Conservation (phyloP, 1,284 basidiomycete genomes). For the Phellopilus nigrolimitatus region DNA sequence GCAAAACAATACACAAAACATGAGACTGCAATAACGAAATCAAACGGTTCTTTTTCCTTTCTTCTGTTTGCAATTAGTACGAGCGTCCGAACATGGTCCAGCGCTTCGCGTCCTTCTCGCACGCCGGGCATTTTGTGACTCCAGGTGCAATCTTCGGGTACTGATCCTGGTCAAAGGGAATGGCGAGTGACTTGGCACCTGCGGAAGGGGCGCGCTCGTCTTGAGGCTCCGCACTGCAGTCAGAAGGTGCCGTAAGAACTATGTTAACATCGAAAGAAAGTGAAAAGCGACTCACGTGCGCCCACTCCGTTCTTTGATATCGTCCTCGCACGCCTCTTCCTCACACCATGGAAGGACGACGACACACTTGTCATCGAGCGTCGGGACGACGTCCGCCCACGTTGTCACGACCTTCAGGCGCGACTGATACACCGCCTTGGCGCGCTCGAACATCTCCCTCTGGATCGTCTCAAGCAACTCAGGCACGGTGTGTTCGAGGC, state of each 20-base stretch:
- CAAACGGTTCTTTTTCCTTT: neutral
- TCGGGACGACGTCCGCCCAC: constrained; percentile 91
- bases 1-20: too few relatives aligned
- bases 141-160: constrained; percentile 75
- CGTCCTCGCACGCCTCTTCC: constrained; percentile 90
- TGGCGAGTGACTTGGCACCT: constrained; percentile 95
- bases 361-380: constrained; percentile 86
- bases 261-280: constrained; percentile 8
- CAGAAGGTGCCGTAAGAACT: neutral
- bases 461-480: constrained; percentile 85
- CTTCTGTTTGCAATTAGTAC: constrained; percentile 44
- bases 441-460: constrained; percentile 80
- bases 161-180: constrained; percentile 90
- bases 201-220: constrained; percentile 97
- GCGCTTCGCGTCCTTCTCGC: constrained; percentile 80
- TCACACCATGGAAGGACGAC: constrained; percentile 98
- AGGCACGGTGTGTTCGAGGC: constrained; percentile 56
- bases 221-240: constrained; percentile 68
- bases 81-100: constrained; percentile 92
- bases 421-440: constrained; percentile 73
- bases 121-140: constrained; percentile 82
- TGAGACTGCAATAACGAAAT: too few relatives aligned
- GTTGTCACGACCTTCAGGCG: constrained; percentile 71
- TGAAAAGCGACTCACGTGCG: constrained; percentile 79
- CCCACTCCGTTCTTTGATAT: constrained; percentile 93